Conservation (phyloP, 129 eudicot species). For the Gnaphalium uliginosum region DNA sequence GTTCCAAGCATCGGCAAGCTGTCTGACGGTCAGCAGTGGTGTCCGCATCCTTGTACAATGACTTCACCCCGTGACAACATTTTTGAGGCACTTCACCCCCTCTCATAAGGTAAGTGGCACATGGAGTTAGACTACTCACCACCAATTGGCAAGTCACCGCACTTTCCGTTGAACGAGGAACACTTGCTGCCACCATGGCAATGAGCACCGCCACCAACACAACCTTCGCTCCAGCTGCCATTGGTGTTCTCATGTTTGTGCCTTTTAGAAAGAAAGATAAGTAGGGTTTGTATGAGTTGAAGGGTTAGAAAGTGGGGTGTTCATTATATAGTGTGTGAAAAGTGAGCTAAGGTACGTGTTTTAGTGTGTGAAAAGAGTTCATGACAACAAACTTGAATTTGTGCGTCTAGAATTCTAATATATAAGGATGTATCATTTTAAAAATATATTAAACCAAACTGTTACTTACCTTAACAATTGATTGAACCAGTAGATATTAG, state of each 20-base stretch:
- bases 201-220: constrained; percentile 14
- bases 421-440: constrained; percentile 1
- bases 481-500: not conserved
- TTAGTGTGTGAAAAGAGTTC: not conserved
- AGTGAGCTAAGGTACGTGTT: not conserved
- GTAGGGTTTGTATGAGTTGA: constrained; percentile 4
- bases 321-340: constrained; percentile 23
- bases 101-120: constrained; percentile 31
- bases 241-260: not conserved
- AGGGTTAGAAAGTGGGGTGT: constrained; percentile 13
- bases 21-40: constrained; percentile 39
- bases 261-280: not conserved
- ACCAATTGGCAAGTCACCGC: constrained; percentile 35
- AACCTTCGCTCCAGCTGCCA: constrained; percentile 22
- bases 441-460: not conserved
- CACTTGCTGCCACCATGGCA: constrained; percentile 15
- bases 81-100: constrained; percentile 33
- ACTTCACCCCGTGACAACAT: constrained; percentile 42
- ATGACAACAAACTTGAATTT: too few relatives aligned
- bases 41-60: constrained; percentile 31
- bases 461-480: not conserved
- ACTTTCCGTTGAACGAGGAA: constrained; percentile 16
- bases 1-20: constrained; percentile 43
- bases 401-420: constrained; percentile 35
- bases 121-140: constrained; percentile 36